Base-by-base conservation (phyloP, 106 monocot genomes). In the Dioscorea alata region DNA sequence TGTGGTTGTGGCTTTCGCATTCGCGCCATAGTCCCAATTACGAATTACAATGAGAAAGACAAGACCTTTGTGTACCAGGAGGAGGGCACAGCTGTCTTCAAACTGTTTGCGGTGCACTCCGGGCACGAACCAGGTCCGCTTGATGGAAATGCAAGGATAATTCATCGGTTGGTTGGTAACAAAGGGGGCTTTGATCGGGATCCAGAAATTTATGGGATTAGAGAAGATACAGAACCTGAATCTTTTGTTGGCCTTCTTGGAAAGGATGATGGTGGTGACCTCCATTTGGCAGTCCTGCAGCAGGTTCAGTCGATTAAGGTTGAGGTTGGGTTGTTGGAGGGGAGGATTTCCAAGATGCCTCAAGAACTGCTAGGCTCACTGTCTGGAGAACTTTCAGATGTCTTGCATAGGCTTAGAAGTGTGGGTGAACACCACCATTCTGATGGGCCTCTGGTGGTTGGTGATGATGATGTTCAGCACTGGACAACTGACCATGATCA, bases 1-100 rank as follows among this genome's bases (percentile, higher is more conserved):
- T 97, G 96, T 23, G 96, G 96, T 0, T 97, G 96, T 76, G 96
- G 92, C 52, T 97, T 97, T 63, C 77, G 96, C 4, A 97, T 97
- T 51, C 75, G 96, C 6, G 96, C 96, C 4, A 97, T 97, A 70
- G 92, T 97, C 8, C 96, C 96, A 14, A 97, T 97, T 49, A 61
- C 86, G 2, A 97, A 97, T 34, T 97, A 97, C 52, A 97, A 97
- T 70, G 96, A 97, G 61, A 97, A 97, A 63, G 96, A 97, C 52
- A 97, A 92, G 78, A 97, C 81, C 18, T 97, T 97, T 79, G 92
- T 97, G 33, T 97, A 97, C 60, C 74, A 86, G 65, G 92, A 92
- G 70, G 96, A 97, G 69, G 96, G 96, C 4, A 92, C 79, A 42
- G 96, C 96, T 13, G 86, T 97, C 69, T 97, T 97, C 67, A 97